phyloP scores from a whole-genome alignment of 2,329 filamentous ascomycete genomes.

The Aaosphaeria pasadenensis region DNA sequence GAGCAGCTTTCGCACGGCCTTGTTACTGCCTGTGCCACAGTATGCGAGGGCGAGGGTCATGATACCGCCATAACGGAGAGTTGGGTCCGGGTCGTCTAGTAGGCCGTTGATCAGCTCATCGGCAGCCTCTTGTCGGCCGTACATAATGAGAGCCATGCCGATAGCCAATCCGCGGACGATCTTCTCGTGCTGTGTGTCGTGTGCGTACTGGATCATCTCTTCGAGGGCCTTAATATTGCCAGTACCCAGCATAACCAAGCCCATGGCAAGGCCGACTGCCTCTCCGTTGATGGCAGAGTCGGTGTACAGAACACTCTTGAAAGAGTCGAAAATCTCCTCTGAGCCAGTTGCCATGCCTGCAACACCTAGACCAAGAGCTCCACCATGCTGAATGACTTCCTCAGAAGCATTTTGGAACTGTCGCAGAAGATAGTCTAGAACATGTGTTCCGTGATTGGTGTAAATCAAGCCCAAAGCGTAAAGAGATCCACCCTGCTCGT shows the following conservation, averaged over 20 bases:
- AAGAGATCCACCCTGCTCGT: constrained; percentile 92
- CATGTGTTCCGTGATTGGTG: constrained; percentile 92
- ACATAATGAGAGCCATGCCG: constrained; percentile 99
- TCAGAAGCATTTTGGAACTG: constrained; percentile 75
- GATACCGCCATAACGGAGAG: constrained; percentile 92
- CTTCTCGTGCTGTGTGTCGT: constrained; percentile 98
- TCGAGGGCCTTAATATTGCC: constrained; percentile 90
- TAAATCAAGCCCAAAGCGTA: constrained; percentile 96
- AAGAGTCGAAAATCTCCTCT: constrained; percentile 83
- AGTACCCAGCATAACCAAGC: constrained; percentile 97
- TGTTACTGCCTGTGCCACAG: constrained; percentile 96
- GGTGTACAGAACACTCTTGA: constrained; percentile 83
- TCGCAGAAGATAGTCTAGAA: constrained; percentile 72
- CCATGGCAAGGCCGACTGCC: constrained; percentile 93
- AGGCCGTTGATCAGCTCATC: constrained; percentile 93
- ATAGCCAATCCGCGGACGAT: constrained; percentile 93
- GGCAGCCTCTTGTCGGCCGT: constrained; percentile 87
- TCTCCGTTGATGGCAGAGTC: constrained; percentile 97
- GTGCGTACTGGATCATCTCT: constrained; percentile 96
- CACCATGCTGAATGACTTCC: constrained; percentile 96
- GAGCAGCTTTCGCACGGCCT: constrained; percentile 91
- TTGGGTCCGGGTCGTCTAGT: constrained; percentile 88
- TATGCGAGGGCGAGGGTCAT: constrained; percentile 98
- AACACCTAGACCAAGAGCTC: constrained; percentile 90
- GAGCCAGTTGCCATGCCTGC: constrained; percentile 97